Evolutionary conservation across 306 rosid genomes (phyloP).

Genomic region (cucumber (Cucumis sativus)): DNA sequence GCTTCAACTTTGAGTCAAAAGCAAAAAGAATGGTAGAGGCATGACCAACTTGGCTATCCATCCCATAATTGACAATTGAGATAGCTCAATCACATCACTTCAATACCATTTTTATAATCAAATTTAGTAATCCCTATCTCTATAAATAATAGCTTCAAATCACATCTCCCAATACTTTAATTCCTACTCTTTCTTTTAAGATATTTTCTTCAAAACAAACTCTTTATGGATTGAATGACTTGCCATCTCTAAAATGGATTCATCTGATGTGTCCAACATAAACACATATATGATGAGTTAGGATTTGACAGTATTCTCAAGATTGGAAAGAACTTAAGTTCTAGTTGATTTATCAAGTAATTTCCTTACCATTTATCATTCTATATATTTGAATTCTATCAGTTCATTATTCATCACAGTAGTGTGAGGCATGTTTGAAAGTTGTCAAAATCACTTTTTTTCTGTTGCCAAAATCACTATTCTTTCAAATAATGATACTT

Average conservation of each 20-base stretch:
- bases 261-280: not conserved
- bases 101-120: not conserved
- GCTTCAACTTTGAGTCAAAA: not conserved
- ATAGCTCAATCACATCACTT: not conserved
- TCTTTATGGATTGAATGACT: not conserved
- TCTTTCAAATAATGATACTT: too few relatives aligned
- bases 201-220: not conserved
- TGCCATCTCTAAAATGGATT: not conserved
- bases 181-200: not conserved
- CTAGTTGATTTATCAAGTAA: too few relatives aligned
- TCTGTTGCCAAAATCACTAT: too few relatives aligned
- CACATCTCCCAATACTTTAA: not conserved
- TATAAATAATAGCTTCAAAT: not conserved
- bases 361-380: too few relatives aligned
- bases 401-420: too few relatives aligned
- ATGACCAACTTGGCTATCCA: not conserved
- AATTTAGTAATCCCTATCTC: not conserved
- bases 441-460: too few relatives aligned
- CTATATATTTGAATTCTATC: too few relatives aligned
- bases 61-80: not conserved
- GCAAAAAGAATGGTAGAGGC: not conserved
- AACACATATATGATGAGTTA: not conserved
- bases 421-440: too few relatives aligned
- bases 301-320: too few relatives aligned
- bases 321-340: too few relatives aligned